Evolutionary conservation across 306 rosid genomes (phyloP), one percentile per base, ranked within the genome.

Genomic region (Cucumis melo): DNA sequence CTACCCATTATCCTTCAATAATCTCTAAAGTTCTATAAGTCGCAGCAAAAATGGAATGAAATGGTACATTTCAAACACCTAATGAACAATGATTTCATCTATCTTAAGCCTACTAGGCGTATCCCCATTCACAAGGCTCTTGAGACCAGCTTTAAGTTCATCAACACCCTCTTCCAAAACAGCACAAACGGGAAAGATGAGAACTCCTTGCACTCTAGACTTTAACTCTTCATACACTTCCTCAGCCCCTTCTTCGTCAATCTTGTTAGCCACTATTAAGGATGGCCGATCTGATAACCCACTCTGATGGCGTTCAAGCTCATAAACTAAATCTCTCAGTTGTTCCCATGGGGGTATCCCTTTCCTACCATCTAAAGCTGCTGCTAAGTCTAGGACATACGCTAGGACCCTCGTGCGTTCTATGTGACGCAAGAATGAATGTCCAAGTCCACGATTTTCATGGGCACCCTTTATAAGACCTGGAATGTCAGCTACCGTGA

Each of bases 381-480:
- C 86, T 79, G 95, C 91, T 88, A 94, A 82, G 86, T 91, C 97
- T 61, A 94, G 85, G 76, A 94, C 97, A 44, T 84, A 94, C 27
- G 92, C 98, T 61, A 91, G 80, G 81, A 91, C 93, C 87, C 84
- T 91, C 0, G 95, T 94, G 61, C 98, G 92, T 81, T 94, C 98
- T 70, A 94, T 94, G 84, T 91, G 97, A 72, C 96, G 97, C 48
- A 94, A 80, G 83, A 91, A 94, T 38, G 96, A 91, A 79, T 90
- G 98, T 61, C 96, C 97, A 5, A 90, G 96, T 59, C 97, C 97
- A 6, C 95, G 88, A 73, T 91, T 86, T 80, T 86, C 88, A 64
- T 94, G 98, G 54, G 97, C 97, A 29, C 97, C 98, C 81, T 92
- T 92, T 44, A 92, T 92, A 38, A 91, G 97, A 61, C 99, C 95